Evolutionary conservation across 179 eudicot species (phyloP), one percentile per base, ranked within the genome.

Genomic region (Patellifolia procumbens): DNA sequence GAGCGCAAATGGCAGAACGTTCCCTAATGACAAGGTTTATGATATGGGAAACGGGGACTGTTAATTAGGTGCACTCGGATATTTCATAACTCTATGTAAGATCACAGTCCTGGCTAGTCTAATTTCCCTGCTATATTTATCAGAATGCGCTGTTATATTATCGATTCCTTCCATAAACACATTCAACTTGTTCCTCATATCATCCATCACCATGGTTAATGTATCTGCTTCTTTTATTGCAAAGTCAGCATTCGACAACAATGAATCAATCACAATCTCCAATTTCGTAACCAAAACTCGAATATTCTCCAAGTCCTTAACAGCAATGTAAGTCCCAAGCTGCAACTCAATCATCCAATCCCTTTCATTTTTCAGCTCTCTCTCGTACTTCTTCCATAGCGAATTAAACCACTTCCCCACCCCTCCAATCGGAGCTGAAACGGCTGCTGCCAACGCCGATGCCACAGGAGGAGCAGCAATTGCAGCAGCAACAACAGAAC

Each of bases 331-430:
- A 28, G 78, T 89, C 51, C 86, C 92, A 55, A 85, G 59, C 78
- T 86, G 79, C 87, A 89, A 71, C 19, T 77, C 59, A 29, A 58
- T 42, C 15, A 85, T 51, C 61, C 85, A 66, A 68, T 84, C 90
- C 73, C 81, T 80, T 62, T 87, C 84, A 53, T 72, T 80, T 76
- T 63, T 82, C 73, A 85, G 73, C 62, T 87, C 83, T 28, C 46
- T 81, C 79, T 87, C 90, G 13, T 74, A 84, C 46, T 85, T 89
- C 74, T 83, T 87, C 92, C 92, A 87, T 2, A 87, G 70, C 4
- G 92, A 89, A 51, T 87, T 87, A 2, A 89, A 60, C 92, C 92
- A 89, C 34, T 76, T 85, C 70, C 92, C 92, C 59, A 86, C 81
- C 53, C 86, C 87, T 45, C 92, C 92, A 34, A 87, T 20, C 0